A percentile compares a stretch with the other conserved stretches of the same genome.
Evolutionary conservation across 495 filamentous ascomycete genomes (phyloP).

Genomic region (Antarctomyces pellizariae): DNA sequence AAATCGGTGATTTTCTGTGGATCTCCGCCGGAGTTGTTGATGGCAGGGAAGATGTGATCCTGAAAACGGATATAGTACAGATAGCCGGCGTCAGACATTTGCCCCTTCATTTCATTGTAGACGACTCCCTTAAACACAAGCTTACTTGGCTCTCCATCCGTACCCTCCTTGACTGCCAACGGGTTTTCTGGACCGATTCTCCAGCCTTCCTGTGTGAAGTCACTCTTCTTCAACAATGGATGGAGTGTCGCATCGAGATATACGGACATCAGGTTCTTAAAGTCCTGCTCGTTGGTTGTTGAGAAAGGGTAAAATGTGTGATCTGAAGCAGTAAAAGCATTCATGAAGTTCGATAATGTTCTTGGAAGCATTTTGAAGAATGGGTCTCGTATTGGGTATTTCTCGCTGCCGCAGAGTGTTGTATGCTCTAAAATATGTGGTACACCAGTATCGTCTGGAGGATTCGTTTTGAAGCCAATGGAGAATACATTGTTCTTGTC

Average conservation of each 20-base stretch:
- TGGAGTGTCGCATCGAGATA: slow-evolving; percentile 88
- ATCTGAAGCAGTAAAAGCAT: slow-evolving; percentile 86
- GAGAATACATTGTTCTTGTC: slow-evolving; percentile 99
- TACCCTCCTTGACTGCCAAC: slow-evolving; percentile 22
- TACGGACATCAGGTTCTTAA: slow-evolving; percentile 84
- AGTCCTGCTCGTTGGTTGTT: slow-evolving; percentile 91
- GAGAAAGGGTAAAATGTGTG: slow-evolving; percentile 98
- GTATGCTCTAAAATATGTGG: slow-evolving; percentile 97
- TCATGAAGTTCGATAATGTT: slow-evolving; percentile 97
- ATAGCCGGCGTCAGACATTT: slow-evolving; percentile 94
- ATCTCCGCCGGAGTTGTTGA: slow-evolving; percentile 92
- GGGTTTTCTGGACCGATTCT: slow-evolving; percentile 81
- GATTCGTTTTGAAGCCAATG: slow-evolving; percentile 96
- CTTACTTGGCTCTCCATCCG: slow-evolving; percentile 23
- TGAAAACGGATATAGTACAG: slow-evolving; percentile 85
- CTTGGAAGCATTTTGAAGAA: slow-evolving; percentile 99
- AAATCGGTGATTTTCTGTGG: slow-evolving; percentile 89
- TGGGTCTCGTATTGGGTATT: slow-evolving; percentile 87
- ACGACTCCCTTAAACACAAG: slow-evolving; percentile 96
- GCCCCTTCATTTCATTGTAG: slow-evolving; percentile 99
- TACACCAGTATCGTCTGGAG: slow-evolving; percentile 84
- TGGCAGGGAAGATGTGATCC: slow-evolving; percentile 76
- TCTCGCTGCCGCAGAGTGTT: slow-evolving; percentile 89
- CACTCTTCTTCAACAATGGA: slow-evolving; percentile 67
- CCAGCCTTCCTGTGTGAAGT: slow-evolving; percentile 95